A percentile compares a stretch with the other conserved stretches of the same genome.
These are phyloP conservation scores for Phytophthora tubulina DNA, from an alignment of 352 stramenopile species.

Conservation along the genomic window DNA sequence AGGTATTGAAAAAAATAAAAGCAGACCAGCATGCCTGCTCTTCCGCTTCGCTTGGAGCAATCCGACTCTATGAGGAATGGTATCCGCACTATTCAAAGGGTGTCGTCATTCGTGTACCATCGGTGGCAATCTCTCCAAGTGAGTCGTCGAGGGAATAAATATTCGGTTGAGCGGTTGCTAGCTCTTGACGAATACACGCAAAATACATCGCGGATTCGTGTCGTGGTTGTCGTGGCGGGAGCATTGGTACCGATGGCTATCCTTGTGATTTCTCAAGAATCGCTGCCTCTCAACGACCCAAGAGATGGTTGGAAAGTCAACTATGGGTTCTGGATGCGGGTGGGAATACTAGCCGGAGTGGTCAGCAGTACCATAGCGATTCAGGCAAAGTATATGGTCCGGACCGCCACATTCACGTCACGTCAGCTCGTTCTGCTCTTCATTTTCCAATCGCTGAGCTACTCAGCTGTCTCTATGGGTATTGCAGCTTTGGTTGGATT, in stretches of 20 bases:
- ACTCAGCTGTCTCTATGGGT: constrained; percentile 16
- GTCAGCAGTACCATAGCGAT: constrained; percentile 9
- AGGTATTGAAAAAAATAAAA: no score
- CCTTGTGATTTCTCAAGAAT: constrained; percentile 28
- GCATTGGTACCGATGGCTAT: constrained; percentile 15
- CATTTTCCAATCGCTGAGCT: constrained; percentile 11
- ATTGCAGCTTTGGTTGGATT: constrained; percentile 26
- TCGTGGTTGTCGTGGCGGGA: constrained; percentile 10
- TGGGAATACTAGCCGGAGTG: constrained; percentile 24
- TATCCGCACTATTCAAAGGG: constrained; percentile 1
- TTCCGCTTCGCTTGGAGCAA: no score
- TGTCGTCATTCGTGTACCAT: neutral
- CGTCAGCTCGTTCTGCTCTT: constrained; percentile 16
- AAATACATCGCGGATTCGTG: constrained; percentile 11
- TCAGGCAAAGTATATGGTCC: constrained; percentile 14
- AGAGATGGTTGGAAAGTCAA: constrained; percentile 18
- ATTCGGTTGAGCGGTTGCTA: constrained; percentile 21
- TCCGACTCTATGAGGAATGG: neutral
- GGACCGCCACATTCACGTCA: neutral
- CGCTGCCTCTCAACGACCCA: constrained; percentile 15
- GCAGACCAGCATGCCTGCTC: no score
- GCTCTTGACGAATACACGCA: constrained; percentile 27
- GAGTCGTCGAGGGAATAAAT: constrained; percentile 27
- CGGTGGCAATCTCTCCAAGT: constrained; percentile 25
- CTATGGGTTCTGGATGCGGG: constrained; percentile 30